Base-by-base conservation (phyloP, 805 yeast genomes). In the Naumovozyma castellii region DNA sequence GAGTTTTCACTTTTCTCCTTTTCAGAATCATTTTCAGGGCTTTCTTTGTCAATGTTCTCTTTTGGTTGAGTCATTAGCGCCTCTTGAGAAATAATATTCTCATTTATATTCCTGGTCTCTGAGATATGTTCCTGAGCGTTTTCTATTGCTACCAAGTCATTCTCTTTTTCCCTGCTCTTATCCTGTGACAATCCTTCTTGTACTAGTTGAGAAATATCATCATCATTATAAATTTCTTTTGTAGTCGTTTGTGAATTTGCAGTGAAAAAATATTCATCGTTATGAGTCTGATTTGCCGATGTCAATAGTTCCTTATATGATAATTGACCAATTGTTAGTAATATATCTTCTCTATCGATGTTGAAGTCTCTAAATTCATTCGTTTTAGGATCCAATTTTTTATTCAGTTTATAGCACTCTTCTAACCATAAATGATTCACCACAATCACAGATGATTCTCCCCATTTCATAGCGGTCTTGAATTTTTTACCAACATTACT, bases 401-500 rank as follows among this genome's bases (percentile, higher is more conserved):
- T 40, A 12, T 53, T 60, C 15, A 36, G n/a, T 35, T 45, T 38
- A 39, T 50, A 90, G 32, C 86, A 73, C 40, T 84, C 88, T 53
- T 90, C 97, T 12, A 90, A 61, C 98, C 98, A 90, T 12, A 79
- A 54, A 59, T 86, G 95, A 53, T 83, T 87, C 1, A 84, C 78
- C 2, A 81, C 66, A n/a, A n/a, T n/a, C 22, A 69, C 68, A 32
- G 60, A 54, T 3, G 39, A 36, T 9, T 43, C 48, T 6, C 57
- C 55, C 95, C 96, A 87, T 44, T 71, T 69, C 28, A 66, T 55
- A 0, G 92, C 94, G 14, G 87, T 85, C 9, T 71, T 72, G 51
- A 73, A 85, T 61, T 90, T 90, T 41, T 71, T 74, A 2, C 98
- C 97, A 13, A 55, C 56, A 0, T 82, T 71, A 27, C 68, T 69